Percentiles rank a stretch among this genome's conserved stretches.
Evolutionary conservation across 176 grass and related monocot species (phyloP).

Genomic region (Oryza officinalis): DNA sequence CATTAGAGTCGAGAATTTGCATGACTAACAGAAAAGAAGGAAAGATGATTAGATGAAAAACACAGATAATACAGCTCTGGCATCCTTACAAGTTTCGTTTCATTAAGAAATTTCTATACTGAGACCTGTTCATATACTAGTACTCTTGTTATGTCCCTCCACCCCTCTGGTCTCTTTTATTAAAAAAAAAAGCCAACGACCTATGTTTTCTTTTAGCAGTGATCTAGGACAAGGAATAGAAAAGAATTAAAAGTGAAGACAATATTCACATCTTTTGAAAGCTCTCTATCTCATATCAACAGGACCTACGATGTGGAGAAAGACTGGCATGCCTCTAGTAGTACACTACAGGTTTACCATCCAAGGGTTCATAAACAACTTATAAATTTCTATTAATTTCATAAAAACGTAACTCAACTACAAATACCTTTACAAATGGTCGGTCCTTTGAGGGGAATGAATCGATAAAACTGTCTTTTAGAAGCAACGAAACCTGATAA

Average conservation of each 20-base stretch:
- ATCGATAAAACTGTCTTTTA: constrained; percentile 97
- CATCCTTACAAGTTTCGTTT: neutral
- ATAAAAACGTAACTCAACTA: constrained; percentile 8
- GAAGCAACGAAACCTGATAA: constrained; percentile 88
- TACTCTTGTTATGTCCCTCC: neutral
- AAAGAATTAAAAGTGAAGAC: neutral
- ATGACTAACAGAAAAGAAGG: neutral
- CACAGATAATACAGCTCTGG: neutral
- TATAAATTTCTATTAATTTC: constrained; percentile 2
- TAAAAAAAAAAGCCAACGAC: neutral
- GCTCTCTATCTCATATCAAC: neutral
- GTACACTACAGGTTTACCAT: neutral
- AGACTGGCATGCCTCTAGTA: neutral
- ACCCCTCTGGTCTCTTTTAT: neutral
- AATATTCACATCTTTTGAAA: neutral
- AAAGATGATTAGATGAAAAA: neutral
- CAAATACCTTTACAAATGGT: constrained; percentile 82
- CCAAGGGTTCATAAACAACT: neutral
- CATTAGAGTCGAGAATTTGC: neutral
- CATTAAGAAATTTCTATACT: neutral
- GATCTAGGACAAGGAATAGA: neutral
- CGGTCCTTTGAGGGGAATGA: constrained; percentile 75
- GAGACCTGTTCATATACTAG: neutral
- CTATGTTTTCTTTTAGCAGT: neutral
- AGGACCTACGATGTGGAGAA: neutral